Conservation (phyloP, 2,329 filamentous ascomycete species). For the Aspergillus pseudonomiae region DNA sequence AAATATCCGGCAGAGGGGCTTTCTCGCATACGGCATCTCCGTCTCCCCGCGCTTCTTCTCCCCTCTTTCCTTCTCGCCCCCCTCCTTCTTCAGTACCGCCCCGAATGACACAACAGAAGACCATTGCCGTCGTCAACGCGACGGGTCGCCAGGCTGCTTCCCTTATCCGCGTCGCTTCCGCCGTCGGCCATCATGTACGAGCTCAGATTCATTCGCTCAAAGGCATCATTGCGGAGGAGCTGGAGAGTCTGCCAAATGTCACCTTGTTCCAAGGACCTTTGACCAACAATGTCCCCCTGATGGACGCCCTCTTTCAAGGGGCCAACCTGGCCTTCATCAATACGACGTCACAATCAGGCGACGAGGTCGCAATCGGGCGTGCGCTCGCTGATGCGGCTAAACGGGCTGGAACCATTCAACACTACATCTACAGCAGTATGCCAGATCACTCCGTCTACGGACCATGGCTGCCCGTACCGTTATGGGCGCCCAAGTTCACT, state of each 20-base stretch:
- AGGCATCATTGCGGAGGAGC: slow-evolving; percentile 85
- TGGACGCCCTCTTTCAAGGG: slow-evolving; percentile 77
- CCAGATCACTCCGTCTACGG: slow-evolving; percentile 86
- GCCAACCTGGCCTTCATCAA: slow-evolving; percentile 95
- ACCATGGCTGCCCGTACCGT: slow-evolving; percentile 79
- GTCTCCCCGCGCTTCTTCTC: slow-evolving; percentile 5
- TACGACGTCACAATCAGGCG: slow-evolving; percentile 87
- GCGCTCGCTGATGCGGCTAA: slow-evolving; percentile 88
- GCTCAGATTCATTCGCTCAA: slow-evolving; percentile 88
- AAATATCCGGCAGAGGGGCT: not conserved
- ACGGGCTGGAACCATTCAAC: slow-evolving; percentile 73
- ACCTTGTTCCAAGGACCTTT: slow-evolving; percentile 68
- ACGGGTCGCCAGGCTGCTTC: slow-evolving; percentile 95
- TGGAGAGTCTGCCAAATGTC: slow-evolving; percentile 79
- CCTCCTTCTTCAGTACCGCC: slow-evolving; percentile 9
- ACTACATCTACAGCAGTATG: slow-evolving; percentile 97
- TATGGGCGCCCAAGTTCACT: slow-evolving; percentile 91
- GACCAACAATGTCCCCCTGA: slow-evolving; percentile 71
- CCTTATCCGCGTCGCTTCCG: slow-evolving; percentile 89
- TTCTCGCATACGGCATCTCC: slow-evolving; percentile 9
- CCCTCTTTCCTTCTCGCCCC: slow-evolving; percentile 3
- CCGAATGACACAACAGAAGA: slow-evolving; percentile 61
- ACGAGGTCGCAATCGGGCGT: slow-evolving; percentile 87
- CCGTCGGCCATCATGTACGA: slow-evolving; percentile 89
- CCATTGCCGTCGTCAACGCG: slow-evolving; percentile 92